phyloP scores from a whole-genome alignment of 371 early-diverging fungal species.

The Entomophthora muscae region DNA sequence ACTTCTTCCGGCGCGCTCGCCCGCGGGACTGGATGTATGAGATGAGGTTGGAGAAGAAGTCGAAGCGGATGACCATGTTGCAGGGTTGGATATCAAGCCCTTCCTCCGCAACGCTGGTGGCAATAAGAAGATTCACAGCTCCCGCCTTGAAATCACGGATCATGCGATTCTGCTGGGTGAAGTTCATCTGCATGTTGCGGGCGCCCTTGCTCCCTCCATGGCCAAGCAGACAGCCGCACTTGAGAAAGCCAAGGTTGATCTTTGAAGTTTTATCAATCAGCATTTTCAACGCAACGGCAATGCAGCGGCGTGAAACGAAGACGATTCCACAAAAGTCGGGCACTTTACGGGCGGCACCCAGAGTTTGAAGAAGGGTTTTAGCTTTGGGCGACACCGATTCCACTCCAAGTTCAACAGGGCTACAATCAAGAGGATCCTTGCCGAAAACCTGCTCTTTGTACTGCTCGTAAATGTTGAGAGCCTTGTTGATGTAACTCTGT shows the following conservation, averaged over 20 bases:
- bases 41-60: constrained; percentile 47
- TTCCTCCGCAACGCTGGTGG: constrained; percentile 93
- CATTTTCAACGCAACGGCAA: constrained; percentile 36
- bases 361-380: constrained; percentile 26
- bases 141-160: constrained; percentile 50
- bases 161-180: constrained; percentile 35
- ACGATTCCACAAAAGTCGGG: constrained; percentile 60
- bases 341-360: constrained; percentile 19
- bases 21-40: constrained; percentile 85
- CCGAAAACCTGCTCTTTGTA: constrained; percentile 7
- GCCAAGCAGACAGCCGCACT: constrained; percentile 43
- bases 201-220: constrained; percentile 29
- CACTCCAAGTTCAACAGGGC: constrained; percentile 16
- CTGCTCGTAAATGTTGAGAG: constrained; percentile 15
- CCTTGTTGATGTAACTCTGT: constrained; percentile 7
- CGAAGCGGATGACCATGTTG: constrained; percentile 87
- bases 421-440: constrained; percentile 1
- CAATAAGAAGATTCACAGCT: constrained; percentile 55
- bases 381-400: constrained; percentile 36
- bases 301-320: constrained; percentile 56
- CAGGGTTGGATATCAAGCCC: constrained; percentile 93
- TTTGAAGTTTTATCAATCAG: constrained; percentile 22
- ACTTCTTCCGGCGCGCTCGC: constrained; percentile 59
- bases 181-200: constrained; percentile 32
- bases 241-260: constrained; percentile 22